A percentile compares a stretch with the other conserved stretches of the same genome.
These are phyloP conservation scores for Sicyos baderoa DNA, from an alignment of 306 rosid genomes.

Conservation along the genomic window DNA sequence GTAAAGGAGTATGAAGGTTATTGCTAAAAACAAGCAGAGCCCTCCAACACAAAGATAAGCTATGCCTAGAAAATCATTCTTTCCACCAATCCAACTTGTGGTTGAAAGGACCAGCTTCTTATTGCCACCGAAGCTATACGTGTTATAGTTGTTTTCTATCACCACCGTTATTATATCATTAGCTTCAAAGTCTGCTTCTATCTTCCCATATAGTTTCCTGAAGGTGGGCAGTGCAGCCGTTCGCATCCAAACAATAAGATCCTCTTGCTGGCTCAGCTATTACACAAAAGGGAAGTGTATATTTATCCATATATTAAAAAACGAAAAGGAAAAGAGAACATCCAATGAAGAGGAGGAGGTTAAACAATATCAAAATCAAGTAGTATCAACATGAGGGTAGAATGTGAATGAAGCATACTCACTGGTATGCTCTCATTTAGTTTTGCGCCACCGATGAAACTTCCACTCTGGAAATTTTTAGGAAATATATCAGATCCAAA, in stretches of 20 bases:
- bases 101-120: constrained; percentile 79
- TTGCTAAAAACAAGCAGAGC: constrained; percentile 47
- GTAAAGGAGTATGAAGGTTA: constrained; percentile 56
- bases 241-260: constrained; percentile 94
- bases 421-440: constrained; percentile 68
- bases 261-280: constrained; percentile 77
- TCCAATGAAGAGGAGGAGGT: background rate
- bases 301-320: background rate
- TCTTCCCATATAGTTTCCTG: constrained; percentile 76
- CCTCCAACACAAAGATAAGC: constrained; percentile 62
- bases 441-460: constrained; percentile 67
- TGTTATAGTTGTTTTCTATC: constrained; percentile 74
- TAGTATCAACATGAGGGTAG: constrained; percentile 9
- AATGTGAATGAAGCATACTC: constrained; percentile 20
- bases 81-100: constrained; percentile 89
- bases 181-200: constrained; percentile 60
- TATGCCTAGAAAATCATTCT: constrained; percentile 57
- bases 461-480: constrained; percentile 54
- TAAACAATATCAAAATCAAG: background rate
- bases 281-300: constrained; percentile 26
- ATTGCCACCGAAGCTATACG: constrained; percentile 61
- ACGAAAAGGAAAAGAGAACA: background rate
- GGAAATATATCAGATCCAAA: constrained; percentile 75
- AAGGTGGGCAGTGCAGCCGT: constrained; percentile 74
- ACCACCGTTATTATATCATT: constrained; percentile 41